Evolutionary conservation across 2,329 filamentous ascomycete genomes (phyloP), one percentile per base, ranked within the genome.

Genomic region (Fusarium gaditjirri): DNA sequence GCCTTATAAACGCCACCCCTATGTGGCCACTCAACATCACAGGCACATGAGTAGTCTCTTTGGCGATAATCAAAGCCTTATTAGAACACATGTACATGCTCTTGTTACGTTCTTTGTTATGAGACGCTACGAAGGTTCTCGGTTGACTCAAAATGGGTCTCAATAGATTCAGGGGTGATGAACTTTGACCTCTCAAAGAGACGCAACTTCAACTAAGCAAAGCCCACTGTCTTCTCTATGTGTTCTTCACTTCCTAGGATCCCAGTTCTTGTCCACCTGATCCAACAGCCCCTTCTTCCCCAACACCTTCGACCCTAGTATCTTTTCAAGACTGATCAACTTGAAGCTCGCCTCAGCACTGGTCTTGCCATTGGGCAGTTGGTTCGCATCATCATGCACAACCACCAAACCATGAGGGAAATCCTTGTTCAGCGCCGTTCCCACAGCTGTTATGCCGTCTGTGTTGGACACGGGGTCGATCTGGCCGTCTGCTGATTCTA

Each of bases 401-500:
- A 88, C 86, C 5, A 88, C 72, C 29, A 88, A 49, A 0, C 87
- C 86, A 12, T 77, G 72, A 0, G 83, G 83, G 56, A 84, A 86
- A 27, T 80, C 79, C 23, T 70, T 72, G 35, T 85, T 84, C 42
- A 88, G 76, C 1, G 73, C 78, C 2, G 80, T 80, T 0, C 85
- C 84, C 7, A 88, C 84, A 0, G 84, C 86, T 0, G 85, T 68
- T 33, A 88, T 78, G 0, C 87, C 86, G 60, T 88, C 87, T 1
- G 86, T 88, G 68, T 88, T 88, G 19, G 83, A 85, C 9, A 88
- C 86, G 9, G 80, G 81, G 54, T 88, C 87, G 27, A 88, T 78
- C 6, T 80, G 77, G 1, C 80, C 83, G 39, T 83, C 78, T 1
- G 77, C 70, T 6, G 85, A 84, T 6, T 80, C 80, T 1, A 81